A percentile compares a stretch with the other conserved stretches of the same genome.
These are phyloP conservation scores for Daldinia loculata DNA, from an alignment of 495 filamentous ascomycete species.

Conservation along the genomic window DNA sequence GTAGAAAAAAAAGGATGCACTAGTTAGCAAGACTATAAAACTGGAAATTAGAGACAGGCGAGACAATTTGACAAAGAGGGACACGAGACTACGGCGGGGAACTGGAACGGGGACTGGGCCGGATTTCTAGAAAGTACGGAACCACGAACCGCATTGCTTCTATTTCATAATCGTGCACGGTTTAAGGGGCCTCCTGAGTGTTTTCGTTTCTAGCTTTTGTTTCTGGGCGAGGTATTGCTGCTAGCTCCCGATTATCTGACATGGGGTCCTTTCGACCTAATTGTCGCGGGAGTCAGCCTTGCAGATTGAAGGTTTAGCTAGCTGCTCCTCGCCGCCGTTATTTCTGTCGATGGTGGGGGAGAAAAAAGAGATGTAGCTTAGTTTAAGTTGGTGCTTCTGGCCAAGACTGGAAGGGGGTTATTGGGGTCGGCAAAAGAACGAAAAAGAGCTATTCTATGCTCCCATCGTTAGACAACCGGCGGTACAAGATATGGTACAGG, in stretches of 20 bases:
- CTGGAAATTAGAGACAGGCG: slow-evolving; percentile 6
- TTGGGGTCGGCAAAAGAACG: slow-evolving; percentile 20
- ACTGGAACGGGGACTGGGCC: slow-evolving; percentile 3
- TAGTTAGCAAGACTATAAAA: slow-evolving; percentile 29
- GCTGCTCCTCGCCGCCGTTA: slow-evolving; percentile 30
- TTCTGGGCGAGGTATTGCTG: slow-evolving; percentile 32
- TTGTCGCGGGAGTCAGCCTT: slow-evolving; percentile 43
- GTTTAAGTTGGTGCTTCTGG: slow-evolving; percentile 20
- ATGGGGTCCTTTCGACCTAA: slow-evolving; percentile 40
- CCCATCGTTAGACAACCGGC: slow-evolving; percentile 19
- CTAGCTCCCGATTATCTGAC: slow-evolving; percentile 39
- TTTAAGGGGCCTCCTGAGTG: slow-evolving; percentile 28
- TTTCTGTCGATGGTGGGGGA: slow-evolving; percentile 39
- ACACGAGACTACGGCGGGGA: slow-evolving; percentile 28
- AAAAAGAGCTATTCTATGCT: slow-evolving; percentile 26
- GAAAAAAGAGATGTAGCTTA: slow-evolving; percentile 15
- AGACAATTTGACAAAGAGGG: slow-evolving; percentile 39
- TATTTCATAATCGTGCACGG: slow-evolving; percentile 28
- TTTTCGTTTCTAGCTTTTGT: slow-evolving; percentile 26
- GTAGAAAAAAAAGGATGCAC: slow-evolving; percentile 30
- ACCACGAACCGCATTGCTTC: slow-evolving; percentile 40
- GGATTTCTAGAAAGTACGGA: slow-evolving; percentile 37
- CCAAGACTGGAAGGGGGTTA: slow-evolving; percentile 33
- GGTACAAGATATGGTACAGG: slow-evolving; percentile 14
- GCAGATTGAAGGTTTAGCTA: slow-evolving; percentile 28